Conservation (phyloP, 257 asterid genomes). For the Primulina eburnea region DNA sequence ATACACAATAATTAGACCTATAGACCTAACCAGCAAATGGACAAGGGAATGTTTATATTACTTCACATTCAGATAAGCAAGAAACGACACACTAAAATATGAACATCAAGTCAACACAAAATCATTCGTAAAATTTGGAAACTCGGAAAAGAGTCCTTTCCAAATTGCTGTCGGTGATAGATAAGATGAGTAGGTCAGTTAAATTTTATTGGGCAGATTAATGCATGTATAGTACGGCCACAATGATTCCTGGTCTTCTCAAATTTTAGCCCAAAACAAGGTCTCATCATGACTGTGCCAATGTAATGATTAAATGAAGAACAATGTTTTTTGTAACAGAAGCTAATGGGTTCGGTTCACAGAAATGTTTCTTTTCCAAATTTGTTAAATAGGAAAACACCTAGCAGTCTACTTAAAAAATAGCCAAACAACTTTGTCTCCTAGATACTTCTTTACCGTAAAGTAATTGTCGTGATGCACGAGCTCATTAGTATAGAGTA, state of each 20-base stretch:
- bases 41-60: background rate
- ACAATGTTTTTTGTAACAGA: background rate
- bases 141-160: background rate
- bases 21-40: background rate
- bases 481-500: constrained; percentile 3
- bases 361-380: background rate
- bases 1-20: background rate
- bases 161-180: background rate
- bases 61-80: background rate
- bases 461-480: background rate
- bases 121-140: background rate
- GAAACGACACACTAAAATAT: background rate
- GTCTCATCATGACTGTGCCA: background rate
- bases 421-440: constrained; percentile 3
- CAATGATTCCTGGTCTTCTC: background rate
- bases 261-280: background rate
- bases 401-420: background rate
- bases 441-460: background rate
- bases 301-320: background rate
- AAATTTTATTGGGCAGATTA: background rate
- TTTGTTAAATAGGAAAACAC: background rate
- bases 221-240: background rate
- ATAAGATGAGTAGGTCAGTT: background rate
- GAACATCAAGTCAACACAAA: background rate
- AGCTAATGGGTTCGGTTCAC: background rate